These are phyloP conservation scores for Phlyctochytrium bullatum DNA, from an alignment of 192 early-diverging fungal species.

Conservation along the genomic window DNA sequence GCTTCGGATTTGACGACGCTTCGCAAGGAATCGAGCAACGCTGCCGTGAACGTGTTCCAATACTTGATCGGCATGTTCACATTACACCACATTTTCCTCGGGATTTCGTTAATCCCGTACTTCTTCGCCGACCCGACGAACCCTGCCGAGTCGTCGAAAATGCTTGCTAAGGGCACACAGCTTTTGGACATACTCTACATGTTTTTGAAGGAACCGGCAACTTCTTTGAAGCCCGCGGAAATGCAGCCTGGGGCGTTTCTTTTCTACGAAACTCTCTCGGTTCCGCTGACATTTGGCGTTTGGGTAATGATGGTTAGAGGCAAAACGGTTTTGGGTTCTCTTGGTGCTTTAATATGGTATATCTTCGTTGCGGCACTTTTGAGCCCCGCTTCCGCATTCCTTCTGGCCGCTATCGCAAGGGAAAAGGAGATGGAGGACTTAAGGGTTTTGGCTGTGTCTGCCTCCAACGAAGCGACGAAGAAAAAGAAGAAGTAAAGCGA, in stretches of 20 bases:
- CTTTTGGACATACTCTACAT: neutral
- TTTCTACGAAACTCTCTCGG: neutral
- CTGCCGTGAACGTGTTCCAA: neutral
- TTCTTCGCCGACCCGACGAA: neutral
- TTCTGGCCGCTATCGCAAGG: neutral
- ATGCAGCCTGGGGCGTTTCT: neutral
- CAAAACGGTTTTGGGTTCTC: neutral
- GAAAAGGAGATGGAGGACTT: neutral
- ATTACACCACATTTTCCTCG: neutral
- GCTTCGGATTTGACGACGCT: neutral
- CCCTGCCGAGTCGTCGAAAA: neutral
- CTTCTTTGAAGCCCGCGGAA: neutral
- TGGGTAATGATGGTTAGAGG: neutral
- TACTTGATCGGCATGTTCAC: neutral
- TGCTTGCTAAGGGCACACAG: neutral
- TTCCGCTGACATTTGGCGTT: neutral
- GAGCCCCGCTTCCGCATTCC: neutral
- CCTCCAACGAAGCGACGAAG: too few relatives aligned
- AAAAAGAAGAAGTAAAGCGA: too few relatives aligned
- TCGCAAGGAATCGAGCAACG: neutral
- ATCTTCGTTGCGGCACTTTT: neutral
- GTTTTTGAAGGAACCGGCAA: neutral
- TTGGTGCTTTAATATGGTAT: neutral
- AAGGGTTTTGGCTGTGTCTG: neutral
- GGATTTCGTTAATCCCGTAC: neutral